Evolutionary conservation across 768 basidiomycete genomes (phyloP).

Genomic region (Termitomyces titanicus): DNA sequence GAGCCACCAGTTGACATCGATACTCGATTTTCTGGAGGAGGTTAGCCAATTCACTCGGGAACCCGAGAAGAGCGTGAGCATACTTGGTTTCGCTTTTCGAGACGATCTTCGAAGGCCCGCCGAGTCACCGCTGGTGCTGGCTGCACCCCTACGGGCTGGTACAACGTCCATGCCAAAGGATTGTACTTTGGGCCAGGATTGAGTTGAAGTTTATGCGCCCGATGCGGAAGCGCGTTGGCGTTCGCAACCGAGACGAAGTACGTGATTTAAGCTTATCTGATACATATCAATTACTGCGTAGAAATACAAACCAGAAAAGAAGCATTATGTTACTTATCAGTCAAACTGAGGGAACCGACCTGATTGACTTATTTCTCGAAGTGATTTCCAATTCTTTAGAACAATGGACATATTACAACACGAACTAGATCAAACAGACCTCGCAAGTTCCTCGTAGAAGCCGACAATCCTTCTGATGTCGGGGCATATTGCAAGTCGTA

Average conservation of each 20-base stretch:
- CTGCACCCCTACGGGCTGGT: neutral
- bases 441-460: constrained; percentile 50
- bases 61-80: neutral
- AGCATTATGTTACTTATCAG: neutral
- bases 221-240: neutral
- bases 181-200: neutral
- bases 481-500: constrained; percentile 67
- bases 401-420: neutral
- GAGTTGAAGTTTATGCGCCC: neutral
- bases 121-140: neutral
- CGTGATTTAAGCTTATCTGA: neutral
- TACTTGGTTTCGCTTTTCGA: neutral
- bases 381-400: neutral
- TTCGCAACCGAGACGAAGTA: neutral
- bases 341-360: neutral
- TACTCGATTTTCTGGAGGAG: neutral
- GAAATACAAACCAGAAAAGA: neutral
- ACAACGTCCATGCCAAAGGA: neutral
- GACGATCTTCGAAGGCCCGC: neutral
- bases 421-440: neutral
- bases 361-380: neutral
- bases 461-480: constrained; percentile 53
- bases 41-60: neutral
- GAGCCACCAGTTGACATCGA: neutral
- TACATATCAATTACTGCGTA: neutral